These are phyloP conservation scores for Linum usitatissimum DNA, from an alignment of 345 rosid species.

Conservation along the genomic window DNA sequence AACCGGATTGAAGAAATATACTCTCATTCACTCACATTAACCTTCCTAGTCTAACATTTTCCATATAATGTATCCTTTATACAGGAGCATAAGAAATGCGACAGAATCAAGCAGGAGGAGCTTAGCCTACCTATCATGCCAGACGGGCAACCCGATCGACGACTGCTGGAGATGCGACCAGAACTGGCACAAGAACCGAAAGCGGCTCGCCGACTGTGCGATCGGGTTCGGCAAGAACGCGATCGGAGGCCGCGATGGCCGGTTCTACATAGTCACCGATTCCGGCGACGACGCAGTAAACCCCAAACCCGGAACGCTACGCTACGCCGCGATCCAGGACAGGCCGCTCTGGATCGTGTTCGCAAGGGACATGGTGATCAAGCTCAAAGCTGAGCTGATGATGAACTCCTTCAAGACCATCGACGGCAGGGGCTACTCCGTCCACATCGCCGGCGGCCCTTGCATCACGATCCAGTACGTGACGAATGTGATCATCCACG, in stretches of 20 bases:
- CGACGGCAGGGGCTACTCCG: conserved; percentile 22
- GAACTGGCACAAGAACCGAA: conserved; percentile 16
- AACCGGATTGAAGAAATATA: no score
- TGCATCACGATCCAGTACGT: conserved; percentile 23
- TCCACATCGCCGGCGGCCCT: conserved; percentile 24
- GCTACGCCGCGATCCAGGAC: conserved; percentile 19
- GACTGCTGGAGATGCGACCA: conserved; percentile 24
- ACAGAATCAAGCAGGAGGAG: no score
- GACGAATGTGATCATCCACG: conserved; percentile 23
- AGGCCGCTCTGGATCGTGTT: conserved; percentile 22
- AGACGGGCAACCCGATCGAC: conserved; percentile 19
- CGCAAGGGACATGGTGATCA: conserved; percentile 17
- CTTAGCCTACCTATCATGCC: conserved; percentile 8
- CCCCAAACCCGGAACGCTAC: conserved; percentile 17
- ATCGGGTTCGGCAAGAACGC: conserved; percentile 24
- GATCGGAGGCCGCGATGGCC: conserved; percentile 22
- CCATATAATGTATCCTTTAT: no score
- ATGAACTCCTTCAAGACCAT: conserved; percentile 26
- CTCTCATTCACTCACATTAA: no score
- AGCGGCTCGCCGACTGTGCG: conserved; percentile 19
- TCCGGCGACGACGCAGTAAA: conserved; percentile 14
- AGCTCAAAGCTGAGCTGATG: conserved; percentile 15
- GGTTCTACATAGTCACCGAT: conserved; percentile 15
- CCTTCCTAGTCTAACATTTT: no score
- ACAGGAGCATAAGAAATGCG: no score